Base-by-base conservation (phyloP, 805 yeast genomes). In the Metschnikowia kofuensis region DNA sequence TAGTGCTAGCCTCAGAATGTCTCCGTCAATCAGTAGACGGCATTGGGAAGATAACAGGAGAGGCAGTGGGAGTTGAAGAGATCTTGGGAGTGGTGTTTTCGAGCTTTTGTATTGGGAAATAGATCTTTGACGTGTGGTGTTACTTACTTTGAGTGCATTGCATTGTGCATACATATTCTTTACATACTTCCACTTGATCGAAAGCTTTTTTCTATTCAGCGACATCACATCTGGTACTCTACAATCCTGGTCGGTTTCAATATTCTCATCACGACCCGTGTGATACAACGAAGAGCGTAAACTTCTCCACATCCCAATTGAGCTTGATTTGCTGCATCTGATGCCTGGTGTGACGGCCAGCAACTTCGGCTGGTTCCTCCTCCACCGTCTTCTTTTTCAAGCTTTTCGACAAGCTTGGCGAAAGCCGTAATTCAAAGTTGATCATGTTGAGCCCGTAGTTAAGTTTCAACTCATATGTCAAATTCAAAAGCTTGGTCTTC, bases 51-150 rank as follows among this genome's bases (percentile, higher is more conserved):
- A 87, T 94, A 27, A 91, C 97, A 0, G 99, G 98, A 1, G 87
- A 87, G 36, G 79, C 89, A 0, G 82, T 92, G 12, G 96, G 96
- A 0, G 77, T 91, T 0, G 97, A 94, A 57, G 98, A 94, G 61
- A 83, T 94, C 0, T 70, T 94, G 6, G 97, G 94, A 0, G 92
- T 88, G 1, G 94, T 94, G 0, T 94, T 94, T 62, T 84, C 96
- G 2, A 86, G 83, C 52, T 94, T 94, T 64, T 94, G 99, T 66
- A 89, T 94, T 21, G 99, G 99, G 0, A 92, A 92, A 65, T 92
- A 69, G 55, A 34, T 27, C 13, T 30, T 2, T 6, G 32, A 30
- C 13, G 6, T 30, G 21, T 21, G 21, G 4, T 21, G 21, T 3
- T 21, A 21, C 21, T 4, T 21, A 21, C 21, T 21, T 4, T 21